These are phyloP conservation scores for Meyerozyma athensensis DNA, from an alignment of 1,139 yeast genomes.

Conservation along the genomic window DNA sequence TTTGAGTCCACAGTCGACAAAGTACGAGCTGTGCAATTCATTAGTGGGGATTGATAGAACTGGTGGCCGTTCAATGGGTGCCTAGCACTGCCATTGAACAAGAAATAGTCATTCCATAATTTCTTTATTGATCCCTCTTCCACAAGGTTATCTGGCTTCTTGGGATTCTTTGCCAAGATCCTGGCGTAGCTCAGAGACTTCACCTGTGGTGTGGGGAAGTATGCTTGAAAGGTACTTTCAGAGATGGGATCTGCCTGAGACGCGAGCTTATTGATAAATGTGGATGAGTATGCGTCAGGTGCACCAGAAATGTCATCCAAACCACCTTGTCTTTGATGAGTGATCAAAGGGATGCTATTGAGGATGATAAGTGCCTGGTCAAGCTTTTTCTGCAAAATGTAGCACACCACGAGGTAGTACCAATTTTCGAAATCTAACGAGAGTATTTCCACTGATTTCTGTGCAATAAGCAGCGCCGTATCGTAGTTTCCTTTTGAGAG, in stretches of 20 bases:
- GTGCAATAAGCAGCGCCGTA: constrained; percentile 28
- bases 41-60: constrained; percentile 35
- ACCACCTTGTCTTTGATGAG: constrained; percentile 11
- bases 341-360: constrained; percentile 32
- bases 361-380: constrained; percentile 29
- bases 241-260: constrained; percentile 24
- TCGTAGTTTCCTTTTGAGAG: constrained; percentile 24
- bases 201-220: constrained; percentile 29
- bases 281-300: constrained; percentile 26
- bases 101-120: constrained; percentile 31
- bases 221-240: constrained; percentile 26
- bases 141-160: constrained; percentile 3
- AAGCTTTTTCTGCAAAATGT: constrained; percentile 27
- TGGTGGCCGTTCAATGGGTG: constrained; percentile 35
- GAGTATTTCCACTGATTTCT: constrained; percentile 27
- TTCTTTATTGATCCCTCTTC: constrained; percentile 25
- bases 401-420: constrained; percentile 32
- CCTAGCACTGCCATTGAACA: constrained; percentile 27
- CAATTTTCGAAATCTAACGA: constrained; percentile 44
- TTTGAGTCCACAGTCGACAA: constrained; percentile 34
- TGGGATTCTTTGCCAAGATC: constrained; percentile 4
- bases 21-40: constrained; percentile 29
- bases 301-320: constrained; percentile 25
- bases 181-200: constrained; percentile 6
- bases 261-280: constrained; percentile 21